Evolutionary conservation across 257 asterid genomes (phyloP), one percentile per base, ranked within the genome.

Genomic region (Cinchona pubescens): DNA sequence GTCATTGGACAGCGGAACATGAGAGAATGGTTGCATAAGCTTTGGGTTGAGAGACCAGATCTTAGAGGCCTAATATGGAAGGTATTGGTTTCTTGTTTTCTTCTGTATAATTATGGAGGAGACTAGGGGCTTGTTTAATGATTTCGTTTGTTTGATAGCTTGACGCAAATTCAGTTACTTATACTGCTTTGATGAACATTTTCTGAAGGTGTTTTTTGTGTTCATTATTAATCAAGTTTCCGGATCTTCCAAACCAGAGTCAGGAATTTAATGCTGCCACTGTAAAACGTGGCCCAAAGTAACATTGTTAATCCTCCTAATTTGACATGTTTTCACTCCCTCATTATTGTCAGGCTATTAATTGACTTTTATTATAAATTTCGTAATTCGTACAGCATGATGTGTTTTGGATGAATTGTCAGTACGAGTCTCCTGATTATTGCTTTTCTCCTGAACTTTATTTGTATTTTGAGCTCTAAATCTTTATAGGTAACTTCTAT

Each of bases 1-100:
- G 82, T 88, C 82, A 92, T 95, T 72, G 99, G 96, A 74, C 97
- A 92, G 75, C 85, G 99, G 79, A 96, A 95, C 88, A 85, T 95
- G 98, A 85, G 99, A 85, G 92, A 81, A 78, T 95, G 98, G 99
- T 80, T 92, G 55, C 83, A 84, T 74, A 92, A 84, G 82, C 99
- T 92, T 72, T 95, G 99, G 99, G 81, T 83, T 63, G 81, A 81
- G 76, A 88, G 86, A 79, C 96, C 97, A 37, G 91, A 70, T 75
- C 84, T 85, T 68, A 85, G 98, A 82, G 96, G 88, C 83, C 88
- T 92, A 70, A 80, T 92, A 76, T 95, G 99, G 99, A 92, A 90
- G 99, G 99, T 95, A 89, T 69, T 30, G 27, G 67, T 75, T 69
- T 75, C 72, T 67, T 74, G 72, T 78, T 79, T 67, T 45, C 40